Base-by-base conservation (phyloP, 177 flowering plant genomes). In the Vitis hybrid region DNA sequence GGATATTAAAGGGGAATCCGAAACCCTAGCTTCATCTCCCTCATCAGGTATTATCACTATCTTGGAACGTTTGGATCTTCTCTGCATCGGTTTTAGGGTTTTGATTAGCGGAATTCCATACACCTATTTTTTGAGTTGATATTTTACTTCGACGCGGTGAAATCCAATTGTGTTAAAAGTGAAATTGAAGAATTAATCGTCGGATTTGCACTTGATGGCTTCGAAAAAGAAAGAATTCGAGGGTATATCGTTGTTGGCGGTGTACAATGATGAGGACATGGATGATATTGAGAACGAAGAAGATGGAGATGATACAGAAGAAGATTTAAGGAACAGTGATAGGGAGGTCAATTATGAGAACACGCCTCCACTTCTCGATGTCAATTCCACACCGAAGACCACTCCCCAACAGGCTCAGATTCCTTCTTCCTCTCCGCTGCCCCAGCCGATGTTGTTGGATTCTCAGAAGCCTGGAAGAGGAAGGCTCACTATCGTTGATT, bases 211-310 rank as follows among this genome's bases (percentile, higher is more conserved):
- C 1, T 59, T 64, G 40, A 90, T 89, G 97, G 86, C 91, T 51
- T 79, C 95, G 4, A 86, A 72, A 77, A 90, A 87, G 83, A 87
- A 86, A 55, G 84, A 73, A 64, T 74, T 91, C 1, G 94, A 89
- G 72, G 98, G 92, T 1, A 91, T 94, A 10, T 92, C 92, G 5
- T 70, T 92, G 62, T 82, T 94, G n/a, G 89, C 94, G 4, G 79
- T 92, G 85, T 94, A 90, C 80, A 72, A 87, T 71, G 98, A 91
- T 32, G 95, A 87, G 65, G 89, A 82, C 48, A 84, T 86, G 84
- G 97, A 89, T 18, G 91, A 85, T 6, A 72, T 72, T 14, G 82
- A 83, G 18, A 81, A 82, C 17, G 79, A 77, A 34, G 70, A 56
- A 10, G 70, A 71, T 4, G 63, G 56, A 10, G 66, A 58, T 0